Evolutionary conservation across 306 rosid genomes (phyloP).

Genomic region (Corylus americana): DNA sequence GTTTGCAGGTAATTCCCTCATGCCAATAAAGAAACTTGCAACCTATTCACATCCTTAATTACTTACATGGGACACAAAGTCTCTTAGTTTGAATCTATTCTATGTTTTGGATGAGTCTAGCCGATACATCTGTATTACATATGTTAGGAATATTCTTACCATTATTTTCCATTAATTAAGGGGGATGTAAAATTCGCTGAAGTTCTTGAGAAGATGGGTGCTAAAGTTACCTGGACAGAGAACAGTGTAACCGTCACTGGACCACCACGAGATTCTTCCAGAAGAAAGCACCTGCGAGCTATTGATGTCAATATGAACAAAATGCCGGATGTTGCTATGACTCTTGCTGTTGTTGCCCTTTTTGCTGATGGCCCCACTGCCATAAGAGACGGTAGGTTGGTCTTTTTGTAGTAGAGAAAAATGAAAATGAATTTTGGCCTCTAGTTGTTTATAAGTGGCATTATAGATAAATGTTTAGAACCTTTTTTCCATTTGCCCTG

Average conservation of each 20-base stretch:
- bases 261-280: conserved; percentile 64
- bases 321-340: conserved; percentile 99
- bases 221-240: conserved; percentile 94
- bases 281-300: conserved; percentile 63
- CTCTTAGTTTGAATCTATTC: background rate
- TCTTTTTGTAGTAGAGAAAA: conserved; percentile 1
- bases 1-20: conserved; percentile 78
- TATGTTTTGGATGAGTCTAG: background rate
- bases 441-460: background rate
- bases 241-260: conserved; percentile 88
- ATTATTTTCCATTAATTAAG: conserved; percentile 38
- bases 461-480: conserved; percentile 12
- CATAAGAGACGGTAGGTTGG: conserved; percentile 84
- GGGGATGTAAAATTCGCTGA: conserved; percentile 97
- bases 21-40: background rate
- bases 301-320: conserved; percentile 97
- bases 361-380: conserved; percentile 86
- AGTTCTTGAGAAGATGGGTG: conserved; percentile 99
- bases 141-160: conserved; percentile 14
- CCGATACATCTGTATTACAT: background rate
- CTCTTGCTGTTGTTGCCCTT: conserved; percentile 96
- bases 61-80: background rate
- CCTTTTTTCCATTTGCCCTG: background rate
- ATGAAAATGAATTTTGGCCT: conserved; percentile 5
- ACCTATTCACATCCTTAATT: background rate